Evolutionary conservation across 768 basidiomycete species (phyloP).

Genomic region (Multifurca ochricompacta): DNA sequence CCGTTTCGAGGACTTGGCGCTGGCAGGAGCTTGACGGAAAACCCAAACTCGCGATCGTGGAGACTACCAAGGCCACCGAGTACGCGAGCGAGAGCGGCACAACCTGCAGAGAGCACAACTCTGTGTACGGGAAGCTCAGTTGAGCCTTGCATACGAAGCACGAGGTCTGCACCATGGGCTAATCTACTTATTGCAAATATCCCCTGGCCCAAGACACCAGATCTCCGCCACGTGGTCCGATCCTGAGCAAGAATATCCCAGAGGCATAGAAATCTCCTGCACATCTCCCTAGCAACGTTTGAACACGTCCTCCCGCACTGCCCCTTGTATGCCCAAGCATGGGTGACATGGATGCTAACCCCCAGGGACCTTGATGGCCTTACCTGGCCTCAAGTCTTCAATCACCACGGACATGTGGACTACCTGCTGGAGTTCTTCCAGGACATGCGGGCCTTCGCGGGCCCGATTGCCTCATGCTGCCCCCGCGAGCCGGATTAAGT

Average conservation of each 20-base stretch:
- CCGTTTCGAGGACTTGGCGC: not conserved
- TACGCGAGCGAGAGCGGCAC: conserved; percentile 35
- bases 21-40: conserved; percentile 29
- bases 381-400: too few relatives aligned
- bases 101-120: conserved; percentile 58
- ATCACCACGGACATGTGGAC: too few relatives aligned
- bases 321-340: too few relatives aligned
- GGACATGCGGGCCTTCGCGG: too few relatives aligned
- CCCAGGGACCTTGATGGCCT: too few relatives aligned
- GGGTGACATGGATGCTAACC: too few relatives aligned
- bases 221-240: not conserved
- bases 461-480: too few relatives aligned
- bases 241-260: conserved; percentile 18
- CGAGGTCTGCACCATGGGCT: conserved; percentile 55
- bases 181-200: conserved; percentile 7
- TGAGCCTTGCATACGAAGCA: conserved; percentile 38
- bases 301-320: too few relatives aligned
- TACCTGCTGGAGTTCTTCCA: too few relatives aligned
- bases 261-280: conserved; percentile 26
- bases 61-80: conserved; percentile 30
- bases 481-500: too few relatives aligned
- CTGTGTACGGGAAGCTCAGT: conserved; percentile 53
- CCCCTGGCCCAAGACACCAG: conserved; percentile 1
- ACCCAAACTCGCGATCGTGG: conserved; percentile 19
- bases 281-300: too few relatives aligned